Base-by-base conservation (phyloP, 345 rosid genomes). In the Barbarea vulgaris region DNA sequence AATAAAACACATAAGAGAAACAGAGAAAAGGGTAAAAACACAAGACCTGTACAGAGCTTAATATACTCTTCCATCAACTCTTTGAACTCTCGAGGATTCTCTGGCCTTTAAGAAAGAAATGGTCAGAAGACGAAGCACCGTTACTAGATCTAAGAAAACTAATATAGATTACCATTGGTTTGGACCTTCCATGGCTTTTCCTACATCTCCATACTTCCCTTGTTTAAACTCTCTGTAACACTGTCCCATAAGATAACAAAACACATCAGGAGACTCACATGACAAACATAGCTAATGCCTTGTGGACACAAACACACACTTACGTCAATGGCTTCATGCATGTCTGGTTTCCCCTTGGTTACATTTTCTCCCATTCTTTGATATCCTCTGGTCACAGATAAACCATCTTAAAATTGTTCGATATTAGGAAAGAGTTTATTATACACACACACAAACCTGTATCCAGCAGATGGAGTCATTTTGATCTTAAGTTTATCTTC, bases 281-380 rank as follows among this genome's bases (percentile, higher is more conserved):
- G 18, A 2, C 48, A 64, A 67, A 51, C 31, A 27, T 25, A 3
- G 5, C 13, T 73, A 53, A 3, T 53, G 9, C 31, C 12, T 73
- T 18, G 7, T 24, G 0, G 7, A 27, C 3, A 27, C 25, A 52
- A 33, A 39, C 2, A 64, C 41, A 70, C 21, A 80, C 88, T 24
- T 70, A 93, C 95, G 82, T 93, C 97, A 57, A 93, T 87, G 52
- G 98, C 97, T 85, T 91, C 93, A 7, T 85, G 96, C 55, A 86
- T 80, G 59, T 93, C 96, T 54, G 94, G 90, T n/a, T 53, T 61
- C 18, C 89, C 98, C 78, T 91, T 85, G 14, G 98, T 93, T 69
- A 93, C 69, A 71, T 93, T 93, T 83, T 91, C 95, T 60, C 88
- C 89, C 42, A 91, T 31, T 64, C 86, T 88, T 76, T 93, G 91